These are phyloP conservation scores for Penicillium salamii DNA, from an alignment of 495 filamentous ascomycete genomes.

Conservation along the genomic window DNA sequence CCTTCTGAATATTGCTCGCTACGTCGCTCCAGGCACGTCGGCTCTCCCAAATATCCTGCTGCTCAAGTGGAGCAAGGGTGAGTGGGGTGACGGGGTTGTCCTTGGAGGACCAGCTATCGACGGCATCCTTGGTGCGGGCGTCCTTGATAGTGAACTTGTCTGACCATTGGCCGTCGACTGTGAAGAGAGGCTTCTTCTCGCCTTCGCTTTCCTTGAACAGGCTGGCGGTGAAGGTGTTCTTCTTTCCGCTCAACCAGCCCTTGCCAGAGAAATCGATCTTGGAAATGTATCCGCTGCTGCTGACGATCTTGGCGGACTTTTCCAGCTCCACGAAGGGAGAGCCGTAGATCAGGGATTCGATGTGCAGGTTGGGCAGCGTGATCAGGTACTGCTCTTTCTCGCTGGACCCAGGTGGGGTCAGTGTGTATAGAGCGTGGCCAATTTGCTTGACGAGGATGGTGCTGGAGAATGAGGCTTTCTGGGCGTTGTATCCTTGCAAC, in stretches of 20 bases:
- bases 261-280: constrained; percentile 91
- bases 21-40: constrained; percentile 87
- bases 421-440: constrained; percentile 82
- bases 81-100: constrained; percentile 63
- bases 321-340: constrained; percentile 90
- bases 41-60: constrained; percentile 85
- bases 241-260: constrained; percentile 93
- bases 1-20: constrained; percentile 69
- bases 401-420: constrained; percentile 57
- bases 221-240: constrained; percentile 82
- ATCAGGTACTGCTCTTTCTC: constrained; percentile 78
- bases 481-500: constrained; percentile 95
- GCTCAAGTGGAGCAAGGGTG: constrained; percentile 66
- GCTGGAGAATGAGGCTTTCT: constrained; percentile 88
- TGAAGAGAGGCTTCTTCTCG: constrained; percentile 82
- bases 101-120: constrained; percentile 70
- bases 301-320: constrained; percentile 74
- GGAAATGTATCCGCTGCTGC: constrained; percentile 81
- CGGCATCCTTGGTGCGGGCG: constrained; percentile 61
- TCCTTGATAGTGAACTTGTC: constrained; percentile 77
- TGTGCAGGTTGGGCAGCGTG: constrained; percentile 87
- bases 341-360: constrained; percentile 90
- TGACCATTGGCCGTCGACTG: constrained; percentile 87
- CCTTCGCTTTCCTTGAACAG: constrained; percentile 68
- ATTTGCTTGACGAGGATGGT: constrained; percentile 96